A percentile compares a stretch with the other conserved stretches of the same genome.
Conservation (phyloP, 306 rosid species). For the Trifolium pratense region DNA sequence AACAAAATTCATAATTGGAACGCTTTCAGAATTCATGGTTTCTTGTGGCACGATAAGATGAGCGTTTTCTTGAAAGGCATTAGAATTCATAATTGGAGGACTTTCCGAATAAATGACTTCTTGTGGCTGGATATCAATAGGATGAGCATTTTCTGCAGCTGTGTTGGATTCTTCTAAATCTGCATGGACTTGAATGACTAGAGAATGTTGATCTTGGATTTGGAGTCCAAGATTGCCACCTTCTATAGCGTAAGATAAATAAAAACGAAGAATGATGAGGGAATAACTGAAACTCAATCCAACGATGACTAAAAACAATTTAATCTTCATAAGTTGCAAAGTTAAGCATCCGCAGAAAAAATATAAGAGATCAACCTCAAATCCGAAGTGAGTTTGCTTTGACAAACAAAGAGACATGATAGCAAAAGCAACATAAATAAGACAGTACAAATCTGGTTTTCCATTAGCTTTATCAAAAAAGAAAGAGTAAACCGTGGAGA, state of each 20-base stretch:
- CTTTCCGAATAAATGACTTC: no score
- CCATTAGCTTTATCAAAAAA: background rate
- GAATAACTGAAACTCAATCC: background rate
- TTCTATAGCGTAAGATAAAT: background rate
- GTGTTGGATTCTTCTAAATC: background rate
- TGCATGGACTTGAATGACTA: background rate
- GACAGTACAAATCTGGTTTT: constrained; percentile 1
- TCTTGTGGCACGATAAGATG: background rate
- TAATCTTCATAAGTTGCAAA: background rate
- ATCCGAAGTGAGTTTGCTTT: background rate
- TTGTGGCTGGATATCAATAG: background rate
- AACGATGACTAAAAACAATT: background rate
- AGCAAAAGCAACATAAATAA: constrained; percentile 1
- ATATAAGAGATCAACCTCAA: background rate
- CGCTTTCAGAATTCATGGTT: background rate
- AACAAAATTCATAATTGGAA: background rate
- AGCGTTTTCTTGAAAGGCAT: no score
- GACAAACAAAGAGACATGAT: constrained; percentile 21
- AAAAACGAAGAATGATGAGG: background rate
- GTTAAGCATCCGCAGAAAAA: constrained; percentile 56
- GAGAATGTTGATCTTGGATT: background rate
- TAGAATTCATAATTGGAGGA: no score
- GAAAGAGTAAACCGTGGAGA: constrained; percentile 1
- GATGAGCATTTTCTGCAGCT: background rate
- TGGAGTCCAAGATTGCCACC: background rate